Percentiles rank a stretch among this genome's conserved stretches.
phyloP scores from a whole-genome alignment of 305 asterid species.

The Fraxinus greggii region DNA sequence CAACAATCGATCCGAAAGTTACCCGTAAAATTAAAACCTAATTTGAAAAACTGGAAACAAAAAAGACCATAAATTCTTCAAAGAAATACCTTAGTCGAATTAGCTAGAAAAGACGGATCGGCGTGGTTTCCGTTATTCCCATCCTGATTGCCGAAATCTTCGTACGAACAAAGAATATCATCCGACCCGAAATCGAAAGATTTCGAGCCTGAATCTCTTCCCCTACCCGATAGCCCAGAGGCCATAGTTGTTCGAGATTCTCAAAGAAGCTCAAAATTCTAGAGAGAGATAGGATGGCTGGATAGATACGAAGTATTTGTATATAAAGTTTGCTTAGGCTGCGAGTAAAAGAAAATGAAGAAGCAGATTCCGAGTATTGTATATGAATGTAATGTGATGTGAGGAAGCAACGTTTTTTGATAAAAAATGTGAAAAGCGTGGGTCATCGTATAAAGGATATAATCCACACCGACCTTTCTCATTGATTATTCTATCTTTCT shows the following conservation, averaged over 20 bases:
- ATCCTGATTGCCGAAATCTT: conserved; percentile 70
- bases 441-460: background rate
- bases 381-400: background rate
- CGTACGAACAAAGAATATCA: conserved; percentile 78
- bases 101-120: conserved; percentile 47
- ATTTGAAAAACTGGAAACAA: background rate
- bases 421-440: background rate
- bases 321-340: background rate
- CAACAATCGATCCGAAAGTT: background rate
- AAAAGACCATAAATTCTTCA: background rate
- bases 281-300: background rate
- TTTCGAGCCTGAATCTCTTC: conserved; percentile 52
- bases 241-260: conserved; percentile 53
- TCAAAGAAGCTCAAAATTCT: background rate
- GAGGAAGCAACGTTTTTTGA: background rate
- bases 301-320: background rate
- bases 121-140: conserved; percentile 59
- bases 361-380: background rate
- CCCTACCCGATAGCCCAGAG: conserved; percentile 68
- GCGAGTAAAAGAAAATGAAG: background rate
- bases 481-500: background rate
- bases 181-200: conserved; percentile 82
- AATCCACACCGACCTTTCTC: background rate
- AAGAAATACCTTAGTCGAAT: conserved; percentile 46
- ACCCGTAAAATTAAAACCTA: background rate